Conservation (phyloP, 345 rosid species). For the Atalantia buxifolia region DNA sequence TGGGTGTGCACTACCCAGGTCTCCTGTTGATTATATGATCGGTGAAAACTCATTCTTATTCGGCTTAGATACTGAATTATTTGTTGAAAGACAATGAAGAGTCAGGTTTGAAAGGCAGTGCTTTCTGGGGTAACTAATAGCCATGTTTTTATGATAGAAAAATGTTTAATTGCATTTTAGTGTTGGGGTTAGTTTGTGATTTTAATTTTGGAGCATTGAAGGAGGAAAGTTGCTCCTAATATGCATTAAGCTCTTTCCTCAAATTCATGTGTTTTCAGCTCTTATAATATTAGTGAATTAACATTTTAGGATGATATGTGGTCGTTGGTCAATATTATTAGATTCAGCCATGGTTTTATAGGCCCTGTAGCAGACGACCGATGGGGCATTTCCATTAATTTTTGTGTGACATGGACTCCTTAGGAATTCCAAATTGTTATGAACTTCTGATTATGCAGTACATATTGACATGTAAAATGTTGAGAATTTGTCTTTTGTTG, state of each 20-base stretch:
- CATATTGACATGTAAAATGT: neutral
- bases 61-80: neutral
- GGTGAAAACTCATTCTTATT: neutral
- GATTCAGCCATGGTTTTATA: neutral
- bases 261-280: neutral
- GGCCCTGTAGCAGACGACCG: neutral
- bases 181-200: neutral
- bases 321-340: neutral
- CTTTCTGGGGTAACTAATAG: neutral
- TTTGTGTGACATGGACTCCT: neutral
- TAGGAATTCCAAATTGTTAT: neutral
- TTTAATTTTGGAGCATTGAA: neutral
- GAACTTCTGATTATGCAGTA: neutral
- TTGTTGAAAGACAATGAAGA: neutral
- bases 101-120: neutral
- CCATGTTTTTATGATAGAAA: neutral
- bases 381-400: neutral
- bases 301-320: neutral
- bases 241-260: neutral
- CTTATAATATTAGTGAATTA: neutral
- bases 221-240: neutral
- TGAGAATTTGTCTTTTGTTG: neutral
- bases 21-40: neutral
- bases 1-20: neutral
- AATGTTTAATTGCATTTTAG: neutral